Evolutionary conservation across 2,329 filamentous ascomycete species (phyloP).

Genomic region (Zalaria sp.): DNA sequence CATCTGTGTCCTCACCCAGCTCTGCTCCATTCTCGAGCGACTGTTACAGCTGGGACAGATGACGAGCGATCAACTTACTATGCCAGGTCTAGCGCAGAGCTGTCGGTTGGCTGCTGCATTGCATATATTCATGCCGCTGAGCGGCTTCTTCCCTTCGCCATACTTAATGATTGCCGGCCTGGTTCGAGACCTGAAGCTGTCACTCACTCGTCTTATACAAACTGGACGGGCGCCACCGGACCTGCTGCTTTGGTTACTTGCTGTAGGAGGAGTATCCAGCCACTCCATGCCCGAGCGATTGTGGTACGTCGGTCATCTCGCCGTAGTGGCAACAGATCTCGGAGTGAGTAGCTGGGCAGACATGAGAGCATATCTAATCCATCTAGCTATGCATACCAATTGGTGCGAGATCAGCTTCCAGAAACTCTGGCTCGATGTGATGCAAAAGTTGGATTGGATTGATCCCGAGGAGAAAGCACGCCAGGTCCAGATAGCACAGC

Average conservation of each 20-base stretch:
- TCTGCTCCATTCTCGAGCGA: neutral
- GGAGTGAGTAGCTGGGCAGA: neutral
- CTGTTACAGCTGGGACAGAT: neutral
- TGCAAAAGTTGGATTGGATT: too few species aligned
- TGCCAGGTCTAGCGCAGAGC: neutral
- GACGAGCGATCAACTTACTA: neutral
- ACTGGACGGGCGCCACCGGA: neutral
- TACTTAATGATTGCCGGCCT: neutral
- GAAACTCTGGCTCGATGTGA: neutral
- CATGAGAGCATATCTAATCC: neutral
- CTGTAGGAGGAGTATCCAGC: neutral
- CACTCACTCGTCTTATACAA: neutral
- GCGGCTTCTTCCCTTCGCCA: constrained; percentile 1
- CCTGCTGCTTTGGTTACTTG: neutral
- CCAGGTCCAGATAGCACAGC: too few species aligned
- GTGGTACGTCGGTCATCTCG: neutral
- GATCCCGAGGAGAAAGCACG: too few species aligned
- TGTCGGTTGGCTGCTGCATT: constrained; percentile 1
- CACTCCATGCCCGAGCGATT: neutral
- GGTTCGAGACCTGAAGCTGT: neutral
- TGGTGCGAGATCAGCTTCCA: neutral
- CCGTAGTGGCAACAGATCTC: neutral
- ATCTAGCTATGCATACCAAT: neutral
- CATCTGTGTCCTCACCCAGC: neutral
- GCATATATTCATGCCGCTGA: constrained; percentile 1